Evolutionary conservation across 1,284 basidiomycete species (phyloP), one percentile per base, ranked within the genome.

Genomic region (Apiotrichum brassicae): DNA sequence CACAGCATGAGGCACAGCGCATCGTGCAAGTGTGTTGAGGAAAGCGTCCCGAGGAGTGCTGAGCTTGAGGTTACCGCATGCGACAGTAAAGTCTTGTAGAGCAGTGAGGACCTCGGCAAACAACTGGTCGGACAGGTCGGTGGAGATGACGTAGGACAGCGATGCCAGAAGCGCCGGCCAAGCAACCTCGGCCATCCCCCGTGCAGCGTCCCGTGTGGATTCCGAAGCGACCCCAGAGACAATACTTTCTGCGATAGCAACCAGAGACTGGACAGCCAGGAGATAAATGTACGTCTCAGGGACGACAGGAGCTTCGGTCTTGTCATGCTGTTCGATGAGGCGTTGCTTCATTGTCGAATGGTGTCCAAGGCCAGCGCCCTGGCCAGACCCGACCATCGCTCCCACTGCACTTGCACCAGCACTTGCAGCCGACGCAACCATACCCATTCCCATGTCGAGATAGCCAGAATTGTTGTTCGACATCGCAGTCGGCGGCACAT

Each of bases 291-390:
- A 97, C 0, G 87, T 81, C 54, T 97, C 91, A 0, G 92, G 92
- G 43, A 94, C 88, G 0, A 81, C 77, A 0, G 95, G 95, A 0
- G 93, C 83, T 62, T 98, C 95, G 0, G 89, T 84, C 72, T 98
- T 95, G 75, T 97, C 92, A 16, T 94, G 81, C 68, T 95, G 92
- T 65, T 97, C 92, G 60, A 97, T 94, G 84, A 87, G 87, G 67
- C 88, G 87, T 26, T 92, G 69, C 68, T 90, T 92, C 83, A 91
- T 86, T 0, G 82, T 77, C 3, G 85, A 87, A 0, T 84, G 81
- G 16, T 81, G 64, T 48, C 85, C 87, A 57, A 93, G 68, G 0
- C 87, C 86, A 5, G 76, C 76, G 2, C 59, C 61, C 4, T 42
- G 36, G 1, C 80, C 81, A 1, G 78, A 73, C 0, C 79, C 81